phyloP scores from a whole-genome alignment of 768 basidiomycete species.

The Panaeolus cyanescens region DNA sequence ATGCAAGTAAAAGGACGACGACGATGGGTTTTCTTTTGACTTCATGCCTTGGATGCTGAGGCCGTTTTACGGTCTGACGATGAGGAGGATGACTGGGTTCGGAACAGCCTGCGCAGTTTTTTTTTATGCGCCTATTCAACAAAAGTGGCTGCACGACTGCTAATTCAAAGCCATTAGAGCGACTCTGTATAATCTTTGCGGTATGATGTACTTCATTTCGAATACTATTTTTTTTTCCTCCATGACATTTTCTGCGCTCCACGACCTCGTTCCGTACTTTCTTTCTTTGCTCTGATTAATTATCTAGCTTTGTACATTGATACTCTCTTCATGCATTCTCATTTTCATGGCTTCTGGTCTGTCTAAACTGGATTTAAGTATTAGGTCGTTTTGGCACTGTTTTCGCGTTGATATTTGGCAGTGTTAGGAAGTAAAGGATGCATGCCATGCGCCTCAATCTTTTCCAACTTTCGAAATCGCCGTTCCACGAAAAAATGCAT shows the following conservation, averaged over 20 bases:
- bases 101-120: neutral
- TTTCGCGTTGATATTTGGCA: too few species aligned
- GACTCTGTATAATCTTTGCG: neutral
- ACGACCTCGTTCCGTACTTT: neutral
- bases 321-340: neutral
- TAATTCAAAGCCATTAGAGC: neutral
- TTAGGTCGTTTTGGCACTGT: too few species aligned
- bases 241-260: neutral
- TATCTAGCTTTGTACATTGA: constrained; percentile 1
- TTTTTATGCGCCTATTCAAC: neutral
- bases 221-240: neutral
- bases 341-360: neutral
- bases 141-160: neutral
- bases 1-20: neutral
- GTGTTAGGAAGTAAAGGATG: too few species aligned
- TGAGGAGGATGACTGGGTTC: neutral
- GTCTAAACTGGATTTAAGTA: too few species aligned
- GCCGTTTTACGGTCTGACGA: neutral
- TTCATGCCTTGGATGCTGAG: neutral
- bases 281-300: neutral
- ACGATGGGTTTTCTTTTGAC: neutral
- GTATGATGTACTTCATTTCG: neutral
- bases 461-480: too few species aligned
- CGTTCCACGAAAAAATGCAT: too few species aligned
- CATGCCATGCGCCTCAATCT: too few species aligned